phyloP scores from a whole-genome alignment of 2,329 filamentous ascomycete species.

The Neonectria punicea region DNA sequence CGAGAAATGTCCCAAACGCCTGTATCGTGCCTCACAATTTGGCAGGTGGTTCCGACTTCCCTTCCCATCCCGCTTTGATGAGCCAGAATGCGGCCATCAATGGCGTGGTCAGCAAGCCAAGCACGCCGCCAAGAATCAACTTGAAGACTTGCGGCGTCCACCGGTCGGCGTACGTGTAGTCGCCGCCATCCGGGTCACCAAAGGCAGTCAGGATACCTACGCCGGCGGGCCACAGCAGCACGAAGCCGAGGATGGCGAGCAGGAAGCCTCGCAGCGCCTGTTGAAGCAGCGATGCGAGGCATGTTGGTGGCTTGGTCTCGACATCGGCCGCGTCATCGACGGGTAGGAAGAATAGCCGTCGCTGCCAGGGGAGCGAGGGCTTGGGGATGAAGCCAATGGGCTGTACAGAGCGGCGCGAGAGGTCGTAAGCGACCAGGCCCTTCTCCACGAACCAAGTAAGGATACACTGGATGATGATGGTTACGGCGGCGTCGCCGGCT shows the following conservation, averaged over 20 bases:
- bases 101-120: constrained; percentile 60
- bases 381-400: constrained; percentile 57
- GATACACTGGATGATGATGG: constrained; percentile 61
- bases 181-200: constrained; percentile 51
- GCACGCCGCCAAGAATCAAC: constrained; percentile 56
- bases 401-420: constrained; percentile 56
- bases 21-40: not conserved
- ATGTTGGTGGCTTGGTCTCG: not conserved
- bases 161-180: constrained; percentile 54
- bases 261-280: constrained; percentile 42
- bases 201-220: constrained; percentile 56
- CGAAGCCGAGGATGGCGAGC: constrained; percentile 50
- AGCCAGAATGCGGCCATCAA: constrained; percentile 62
- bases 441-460: constrained; percentile 64
- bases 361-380: constrained; percentile 46
- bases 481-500: constrained; percentile 59
- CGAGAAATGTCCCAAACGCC: not conserved
- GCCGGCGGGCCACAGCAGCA: constrained; percentile 55
- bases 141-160: constrained; percentile 64
- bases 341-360: constrained; percentile 50
- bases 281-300: constrained; percentile 38
- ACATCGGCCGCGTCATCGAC: not conserved
- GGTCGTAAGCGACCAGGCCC: constrained; percentile 58
- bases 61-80: constrained; percentile 58
- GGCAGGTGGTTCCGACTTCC: not conserved